These are phyloP conservation scores for Colletotrichum sp. DNA, from an alignment of 2,329 filamentous ascomycete genomes.

Conservation along the genomic window DNA sequence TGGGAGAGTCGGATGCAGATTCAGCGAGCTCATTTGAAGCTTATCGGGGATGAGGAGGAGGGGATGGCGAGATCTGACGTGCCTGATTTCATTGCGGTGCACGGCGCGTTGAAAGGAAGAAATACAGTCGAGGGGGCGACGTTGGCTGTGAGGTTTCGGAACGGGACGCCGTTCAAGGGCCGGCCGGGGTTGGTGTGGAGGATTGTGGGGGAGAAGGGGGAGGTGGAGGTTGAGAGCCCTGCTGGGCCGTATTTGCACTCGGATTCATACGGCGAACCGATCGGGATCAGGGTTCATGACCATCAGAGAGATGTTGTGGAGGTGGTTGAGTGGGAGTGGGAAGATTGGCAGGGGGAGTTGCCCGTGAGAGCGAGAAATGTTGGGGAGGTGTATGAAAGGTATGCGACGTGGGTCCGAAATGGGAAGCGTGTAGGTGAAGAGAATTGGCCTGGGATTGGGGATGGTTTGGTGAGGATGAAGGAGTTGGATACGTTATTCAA, in stretches of 20 bases:
- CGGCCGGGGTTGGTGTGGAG: conserved; percentile 51
- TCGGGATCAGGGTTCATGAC: conserved; percentile 56
- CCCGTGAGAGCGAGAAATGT: conserved; percentile 52
- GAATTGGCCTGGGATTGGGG: neutral
- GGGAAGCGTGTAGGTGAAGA: conserved; percentile 11
- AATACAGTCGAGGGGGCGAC: conserved; percentile 38
- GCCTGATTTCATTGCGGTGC: conserved; percentile 32
- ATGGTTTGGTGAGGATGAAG: neutral
- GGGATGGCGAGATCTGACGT: conserved; percentile 15
- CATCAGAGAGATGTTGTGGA: conserved; percentile 49
- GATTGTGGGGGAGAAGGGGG: conserved; percentile 57
- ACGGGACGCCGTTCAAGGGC: conserved; percentile 53
- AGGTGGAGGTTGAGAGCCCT: conserved; percentile 36
- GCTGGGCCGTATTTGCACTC: conserved; percentile 26
- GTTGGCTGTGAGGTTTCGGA: conserved; percentile 47
- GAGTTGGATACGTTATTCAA: neutral
- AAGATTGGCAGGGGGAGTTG: conserved; percentile 51
- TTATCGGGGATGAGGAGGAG: neutral
- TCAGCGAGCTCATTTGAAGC: conserved; percentile 18
- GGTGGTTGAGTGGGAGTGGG: conserved; percentile 47
- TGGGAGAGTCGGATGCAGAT: conserved; percentile 33
- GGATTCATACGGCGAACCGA: conserved; percentile 37
- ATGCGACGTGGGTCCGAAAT: conserved; percentile 34
- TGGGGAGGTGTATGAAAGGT: conserved; percentile 61
- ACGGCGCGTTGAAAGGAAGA: conserved; percentile 39